Evolutionary conservation across 805 yeast species (phyloP), one percentile per base, ranked within the genome.

Genomic region (Lachancea thermotolerans): DNA sequence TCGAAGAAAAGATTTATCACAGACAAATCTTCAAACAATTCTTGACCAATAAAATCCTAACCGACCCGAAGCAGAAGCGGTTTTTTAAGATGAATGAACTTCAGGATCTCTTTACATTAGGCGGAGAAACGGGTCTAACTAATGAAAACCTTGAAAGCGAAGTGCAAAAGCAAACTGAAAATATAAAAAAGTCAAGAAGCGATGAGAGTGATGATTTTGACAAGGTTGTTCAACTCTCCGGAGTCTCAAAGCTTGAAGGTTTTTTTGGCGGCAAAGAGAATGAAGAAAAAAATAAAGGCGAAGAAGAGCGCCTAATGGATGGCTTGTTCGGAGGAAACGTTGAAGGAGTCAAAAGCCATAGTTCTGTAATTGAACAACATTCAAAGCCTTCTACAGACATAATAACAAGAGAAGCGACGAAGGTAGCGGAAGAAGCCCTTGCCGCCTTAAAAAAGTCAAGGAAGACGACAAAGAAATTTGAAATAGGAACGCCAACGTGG

Each of bases 1-100:
- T 91, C 37, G 99, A 93, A 59, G 99, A 93, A 60, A 93, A 93
- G 61, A 93, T 93, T 4, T 93, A 93, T 56, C 98, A 93, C 57
- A 76, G 99, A 16, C 99, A 93, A 65, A 93, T 93, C 29, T 93
- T 91, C 75, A 93, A 93, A 62, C 96, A 95, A 50, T 84, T 91
- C 53, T 66, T 93, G 50, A 86, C 97, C 0, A 93, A 93, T 64
- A 93, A 91, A 66, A 90, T 93, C 50, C 68, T 93, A 56, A 90
- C 88, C 53, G 99, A 93, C 60, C 98, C 99, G 1, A 89, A 90
- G 54, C 98, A 93, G 59, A 76, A 90, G 48, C 68, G 98, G 47
- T 90, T 91, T 56, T 93, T 93, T 71, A 93, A 93, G 57, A 82
- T 81, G 75, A 88, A 85, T 56, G 98, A 93, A 56, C 67, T 93